Evolutionary conservation across 768 basidiomycete species (phyloP).

Genomic region (Pulveroboletus sp.): DNA sequence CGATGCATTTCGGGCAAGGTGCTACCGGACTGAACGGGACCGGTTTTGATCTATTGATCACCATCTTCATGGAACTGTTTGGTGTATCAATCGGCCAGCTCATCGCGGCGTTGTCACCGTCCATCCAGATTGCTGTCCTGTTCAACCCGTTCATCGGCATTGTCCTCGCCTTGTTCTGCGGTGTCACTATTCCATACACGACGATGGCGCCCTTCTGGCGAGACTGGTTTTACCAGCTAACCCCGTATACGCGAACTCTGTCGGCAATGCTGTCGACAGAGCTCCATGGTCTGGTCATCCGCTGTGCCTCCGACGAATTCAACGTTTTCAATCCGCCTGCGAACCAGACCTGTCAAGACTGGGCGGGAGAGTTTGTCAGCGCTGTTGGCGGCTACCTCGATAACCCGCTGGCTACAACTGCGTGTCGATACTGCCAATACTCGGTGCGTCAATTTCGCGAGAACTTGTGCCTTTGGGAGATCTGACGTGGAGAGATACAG

Average conservation of each 20-base stretch:
- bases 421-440: slow-evolving; percentile 75
- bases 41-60: slow-evolving; percentile 67
- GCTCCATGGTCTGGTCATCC: slow-evolving; percentile 63
- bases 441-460: slow-evolving; percentile 23
- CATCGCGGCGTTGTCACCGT: slow-evolving; percentile 71
- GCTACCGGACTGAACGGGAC: slow-evolving; percentile 55
- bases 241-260: slow-evolving; percentile 67
- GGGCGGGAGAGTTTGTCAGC: slow-evolving; percentile 64
- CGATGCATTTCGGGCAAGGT: slow-evolving; percentile 65
- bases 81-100: slow-evolving; percentile 72
- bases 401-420: slow-evolving; percentile 53
- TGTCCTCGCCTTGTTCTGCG: slow-evolving; percentile 70
- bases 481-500: slow-evolving; percentile 14
- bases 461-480: neutral
- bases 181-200: slow-evolving; percentile 72
- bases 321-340: slow-evolving; percentile 65
- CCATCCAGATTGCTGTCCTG: slow-evolving; percentile 73
- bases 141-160: slow-evolving; percentile 74
- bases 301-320: slow-evolving; percentile 67
- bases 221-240: slow-evolving; percentile 72
- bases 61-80: slow-evolving; percentile 68
- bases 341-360: slow-evolving; percentile 67
- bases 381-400: slow-evolving; percentile 70
- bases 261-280: slow-evolving; percentile 76
- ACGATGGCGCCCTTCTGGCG: slow-evolving; percentile 64